phyloP scores from a whole-genome alignment of 768 basidiomycete genomes.

The Pholiota microspora region DNA sequence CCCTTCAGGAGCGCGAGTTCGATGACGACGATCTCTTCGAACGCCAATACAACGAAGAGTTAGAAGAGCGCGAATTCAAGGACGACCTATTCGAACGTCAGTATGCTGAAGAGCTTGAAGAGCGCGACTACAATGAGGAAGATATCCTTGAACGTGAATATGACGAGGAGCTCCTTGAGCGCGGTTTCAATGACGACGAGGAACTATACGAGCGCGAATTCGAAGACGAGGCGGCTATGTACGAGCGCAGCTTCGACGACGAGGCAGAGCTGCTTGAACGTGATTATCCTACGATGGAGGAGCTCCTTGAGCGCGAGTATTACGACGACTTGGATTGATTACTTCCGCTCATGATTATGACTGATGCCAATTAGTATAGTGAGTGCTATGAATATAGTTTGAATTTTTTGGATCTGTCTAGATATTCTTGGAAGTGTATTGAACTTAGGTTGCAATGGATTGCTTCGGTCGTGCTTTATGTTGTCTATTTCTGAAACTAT shows the following conservation, averaged over 20 bases:
- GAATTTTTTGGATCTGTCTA: too few species aligned
- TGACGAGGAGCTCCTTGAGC: neutral
- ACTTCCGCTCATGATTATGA: too few species aligned
- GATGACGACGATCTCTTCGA: neutral
- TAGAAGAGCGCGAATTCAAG: too few species aligned
- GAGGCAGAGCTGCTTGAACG: neutral
- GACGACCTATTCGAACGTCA: too few species aligned
- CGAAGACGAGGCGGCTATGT: neutral
- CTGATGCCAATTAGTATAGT: too few species aligned
- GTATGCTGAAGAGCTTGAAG: neutral
- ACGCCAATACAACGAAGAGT: neutral
- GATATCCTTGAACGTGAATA: too few species aligned
- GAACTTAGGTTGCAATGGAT: too few species aligned
- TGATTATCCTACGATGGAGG: neutral
- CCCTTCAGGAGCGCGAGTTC: neutral
- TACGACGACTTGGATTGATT: neutral
- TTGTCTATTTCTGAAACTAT: too few species aligned
- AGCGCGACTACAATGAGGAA: neutral
- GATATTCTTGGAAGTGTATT: too few species aligned
- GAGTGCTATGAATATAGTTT: too few species aligned
- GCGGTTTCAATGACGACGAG: slow-evolving; percentile 9
- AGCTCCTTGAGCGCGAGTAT: neutral
- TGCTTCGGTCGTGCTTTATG: too few species aligned
- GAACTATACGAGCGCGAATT: neutral
- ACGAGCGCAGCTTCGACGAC: slow-evolving; percentile 1